Base-by-base conservation (phyloP, 441 rosid species). In the Erysimum cheiri region DNA sequence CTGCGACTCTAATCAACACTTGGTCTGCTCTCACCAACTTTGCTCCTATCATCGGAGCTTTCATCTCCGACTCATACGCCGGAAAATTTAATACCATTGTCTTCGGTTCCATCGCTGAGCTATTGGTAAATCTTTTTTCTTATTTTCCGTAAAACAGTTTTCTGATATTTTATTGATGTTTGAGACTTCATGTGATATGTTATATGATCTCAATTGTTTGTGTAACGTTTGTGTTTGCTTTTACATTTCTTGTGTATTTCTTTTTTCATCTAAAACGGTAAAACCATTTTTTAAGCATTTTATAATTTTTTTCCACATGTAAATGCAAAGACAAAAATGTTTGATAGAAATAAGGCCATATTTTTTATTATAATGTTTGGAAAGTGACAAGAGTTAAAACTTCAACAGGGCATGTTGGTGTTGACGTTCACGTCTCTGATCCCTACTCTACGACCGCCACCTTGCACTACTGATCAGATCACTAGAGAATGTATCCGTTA, bases 11-110 rank as follows among this genome's bases (percentile, higher is more conserved):
- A 6, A 43, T 89, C 64, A 79, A 78, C 70, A 79, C 86, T 52
- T 93, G 97, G 97, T 59, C 54, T 4, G 98, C 97, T 39, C 8
- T 80, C 11, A 77, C 84, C 70, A 85, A 87, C 77, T 93, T 90
- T 36, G 78, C 90, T 14, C 96, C 97, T 0, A 41, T 90, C 61
- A 2, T 82, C 0, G 92, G 96, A 29, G 96, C 96, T 57, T 85
- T 86, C 73, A 73, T 90, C 77, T 81, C 89, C 24, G 91, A 88
- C 40, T 58, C 91, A 15, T 81, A 80, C 44, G 37, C 70, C 4
- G 96, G 96, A 56, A 77, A 84, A 46, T 90, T 85, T 35, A 56
- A 47, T 24, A 88, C 94, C 17, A 91, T 90, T 62, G 90, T 81
- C 10, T 75, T 83, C 15, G 88, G 87, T 10, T 88, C 91, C 74